Base-by-base conservation (phyloP, 139 green algal genomes). In the Chlamydomonas incerta region DNA sequence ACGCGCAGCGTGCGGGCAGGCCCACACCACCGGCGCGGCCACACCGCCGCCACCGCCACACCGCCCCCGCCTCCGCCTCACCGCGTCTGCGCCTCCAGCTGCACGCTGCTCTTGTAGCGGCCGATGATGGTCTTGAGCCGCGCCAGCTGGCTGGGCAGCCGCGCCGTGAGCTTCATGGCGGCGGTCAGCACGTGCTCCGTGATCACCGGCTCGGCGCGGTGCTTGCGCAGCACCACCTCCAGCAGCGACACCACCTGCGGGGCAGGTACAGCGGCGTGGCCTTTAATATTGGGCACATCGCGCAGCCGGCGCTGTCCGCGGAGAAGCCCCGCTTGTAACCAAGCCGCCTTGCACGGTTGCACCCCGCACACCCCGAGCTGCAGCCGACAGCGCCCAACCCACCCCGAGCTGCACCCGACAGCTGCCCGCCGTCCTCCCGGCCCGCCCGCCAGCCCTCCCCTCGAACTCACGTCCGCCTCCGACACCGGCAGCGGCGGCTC, bases 1-100 rank as follows among this genome's bases (percentile, higher is more conserved):
- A n/a, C n/a, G n/a, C n/a, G n/a, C n/a, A n/a, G n/a, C n/a, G n/a
- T n/a, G n/a, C n/a, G n/a, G n/a, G n/a, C n/a, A n/a, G n/a, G n/a
- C n/a, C n/a, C n/a, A n/a, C n/a, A n/a, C n/a, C n/a, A n/a, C n/a
- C n/a, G n/a, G n/a, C n/a, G n/a, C n/a, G n/a, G n/a, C n/a, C n/a
- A n/a, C n/a, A n/a, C n/a, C n/a, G n/a, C n/a, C n/a, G n/a, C n/a
- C n/a, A n/a, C n/a, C n/a, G n/a, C n/a, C n/a, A n/a, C n/a, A n/a
- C n/a, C n/a, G n/a, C 41, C 41, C 41, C 41, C 41, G 8, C 41
- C 77, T 46, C 65, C 66, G 29, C 24, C 81, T 24, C 88, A 87
- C 50, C 95, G 87, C 17, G 91, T 88, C 89, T 99, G 96, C 80
- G 95, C 86, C 93, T 99, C 97, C 82, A 99, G 86, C 60, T 91